Evolutionary conservation across 495 filamentous ascomycete genomes (phyloP).

Genomic region (Penicillium angulare): DNA sequence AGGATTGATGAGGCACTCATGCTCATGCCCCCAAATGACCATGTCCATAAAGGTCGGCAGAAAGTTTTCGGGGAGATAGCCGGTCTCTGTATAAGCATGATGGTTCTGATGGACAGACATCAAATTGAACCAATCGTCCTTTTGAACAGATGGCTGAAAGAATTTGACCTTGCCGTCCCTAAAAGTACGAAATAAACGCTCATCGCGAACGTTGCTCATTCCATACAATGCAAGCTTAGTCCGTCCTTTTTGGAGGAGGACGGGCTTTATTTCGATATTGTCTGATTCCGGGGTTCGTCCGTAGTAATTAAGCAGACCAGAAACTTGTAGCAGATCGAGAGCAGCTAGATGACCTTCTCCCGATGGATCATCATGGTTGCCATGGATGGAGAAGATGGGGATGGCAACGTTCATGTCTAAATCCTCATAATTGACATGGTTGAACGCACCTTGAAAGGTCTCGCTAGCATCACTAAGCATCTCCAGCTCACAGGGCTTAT

Average conservation of each 20-base stretch:
- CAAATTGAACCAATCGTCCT: slow-evolving; percentile 93
- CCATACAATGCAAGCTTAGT: slow-evolving; percentile 96
- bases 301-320: slow-evolving; percentile 93
- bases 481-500: slow-evolving; percentile 93
- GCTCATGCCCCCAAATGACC: slow-evolving; percentile 96
- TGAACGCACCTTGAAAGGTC: slow-evolving; percentile 79
- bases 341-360: slow-evolving; percentile 89
- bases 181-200: slow-evolving; percentile 90
- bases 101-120: slow-evolving; percentile 98
- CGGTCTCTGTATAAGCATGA: slow-evolving; percentile 81
- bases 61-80: slow-evolving; percentile 91
- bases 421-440: slow-evolving; percentile 96
- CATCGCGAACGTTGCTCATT: slow-evolving; percentile 94
- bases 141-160: slow-evolving; percentile 79
- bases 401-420: slow-evolving; percentile 97
- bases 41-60: slow-evolving; percentile 90
- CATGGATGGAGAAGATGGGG: slow-evolving; percentile 97
- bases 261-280: slow-evolving; percentile 85
- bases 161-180: slow-evolving; percentile 91
- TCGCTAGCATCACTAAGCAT: slow-evolving; percentile 90
- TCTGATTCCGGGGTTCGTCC: slow-evolving; percentile 88
- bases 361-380: slow-evolving; percentile 96
- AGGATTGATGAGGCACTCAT: slow-evolving; percentile 92
- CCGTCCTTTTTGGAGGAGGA: slow-evolving; percentile 87
- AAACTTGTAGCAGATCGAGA: slow-evolving; percentile 85